phyloP scores from a whole-genome alignment of 2,329 filamentous ascomycete species.

The Penicillium sp. region DNA sequence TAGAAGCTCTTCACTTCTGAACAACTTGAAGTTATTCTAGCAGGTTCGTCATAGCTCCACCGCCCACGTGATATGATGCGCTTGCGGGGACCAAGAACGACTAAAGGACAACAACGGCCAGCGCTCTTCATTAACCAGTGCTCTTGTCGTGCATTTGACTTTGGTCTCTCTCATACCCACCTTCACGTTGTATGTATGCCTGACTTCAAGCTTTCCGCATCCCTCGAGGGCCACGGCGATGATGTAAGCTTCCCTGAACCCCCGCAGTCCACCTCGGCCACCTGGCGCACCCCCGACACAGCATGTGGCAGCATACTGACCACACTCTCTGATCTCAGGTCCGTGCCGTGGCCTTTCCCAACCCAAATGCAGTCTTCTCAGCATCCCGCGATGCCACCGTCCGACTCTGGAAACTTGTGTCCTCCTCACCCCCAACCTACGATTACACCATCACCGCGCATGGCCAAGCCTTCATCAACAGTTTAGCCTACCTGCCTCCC shows the following conservation, averaged over 20 bases:
- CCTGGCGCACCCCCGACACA: slow-evolving; percentile 14
- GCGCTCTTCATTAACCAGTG: slow-evolving; percentile 12
- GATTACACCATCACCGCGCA: slow-evolving; percentile 79
- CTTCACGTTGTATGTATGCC: slow-evolving; percentile 58
- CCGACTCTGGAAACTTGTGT: slow-evolving; percentile 76
- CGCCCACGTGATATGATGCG: slow-evolving; percentile 39
- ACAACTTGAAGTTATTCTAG: too few relatives aligned
- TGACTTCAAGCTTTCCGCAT: slow-evolving; percentile 92
- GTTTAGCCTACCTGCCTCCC: slow-evolving; percentile 75
- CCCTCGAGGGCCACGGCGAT: slow-evolving; percentile 85
- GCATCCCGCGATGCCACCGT: slow-evolving; percentile 92
- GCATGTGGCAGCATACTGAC: slow-evolving; percentile 60
- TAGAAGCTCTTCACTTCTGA: too few relatives aligned
- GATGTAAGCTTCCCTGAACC: slow-evolving; percentile 67
- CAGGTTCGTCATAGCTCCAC: slow-evolving; percentile 31
- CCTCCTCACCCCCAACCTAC: slow-evolving; percentile 69
- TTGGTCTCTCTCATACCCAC: neutral
- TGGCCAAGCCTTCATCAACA: slow-evolving; percentile 85
- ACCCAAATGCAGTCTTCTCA: slow-evolving; percentile 73
- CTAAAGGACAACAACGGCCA: slow-evolving; percentile 29
- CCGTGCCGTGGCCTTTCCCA: slow-evolving; percentile 79
- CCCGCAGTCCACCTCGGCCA: slow-evolving; percentile 18
- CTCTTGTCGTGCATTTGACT: slow-evolving; percentile 8
- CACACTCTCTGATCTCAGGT: slow-evolving; percentile 66
- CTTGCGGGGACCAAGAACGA: slow-evolving; percentile 31